Percentiles rank a stretch among this genome's conserved stretches.
Conservation (phyloP, 768 basidiomycete species). For the Daedaleopsis sinensis region DNA sequence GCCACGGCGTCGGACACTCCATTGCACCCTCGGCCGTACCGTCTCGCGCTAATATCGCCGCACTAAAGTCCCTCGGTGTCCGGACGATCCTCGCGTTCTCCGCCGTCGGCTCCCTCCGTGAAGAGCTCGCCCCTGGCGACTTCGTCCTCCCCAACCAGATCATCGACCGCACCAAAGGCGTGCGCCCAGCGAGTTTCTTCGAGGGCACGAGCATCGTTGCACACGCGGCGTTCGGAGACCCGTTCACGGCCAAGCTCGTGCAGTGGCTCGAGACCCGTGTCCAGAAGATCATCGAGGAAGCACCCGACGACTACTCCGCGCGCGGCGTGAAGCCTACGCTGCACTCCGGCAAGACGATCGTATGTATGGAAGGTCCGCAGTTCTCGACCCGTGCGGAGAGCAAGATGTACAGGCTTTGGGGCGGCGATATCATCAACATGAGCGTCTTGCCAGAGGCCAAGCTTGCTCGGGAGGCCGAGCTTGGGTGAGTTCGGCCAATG, state of each 20-base stretch:
- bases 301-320: conserved; percentile 4
- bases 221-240: conserved; percentile 94
- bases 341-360: conserved; percentile 84
- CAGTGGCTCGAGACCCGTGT: conserved; percentile 70
- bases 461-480: conserved; percentile 91
- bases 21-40: conserved; percentile 84
- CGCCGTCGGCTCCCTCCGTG: conserved; percentile 92
- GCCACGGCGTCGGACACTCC: conserved; percentile 82
- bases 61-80: conserved; percentile 90
- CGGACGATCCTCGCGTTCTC: conserved; percentile 91
- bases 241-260: conserved; percentile 70
- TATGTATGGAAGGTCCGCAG: conserved; percentile 97
- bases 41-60: conserved; percentile 90
- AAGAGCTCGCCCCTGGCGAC: conserved; percentile 90
- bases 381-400: conserved; percentile 99
- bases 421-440: conserved; percentile 96
- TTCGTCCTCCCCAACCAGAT: conserved; percentile 89
- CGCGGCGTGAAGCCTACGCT: conserved; percentile 57
- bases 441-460: conserved; percentile 97
- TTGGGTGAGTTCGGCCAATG: conserved; percentile 52
- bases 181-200: conserved; percentile 90
- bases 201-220: conserved; percentile 81
- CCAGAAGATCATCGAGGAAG: conserved; percentile 54
- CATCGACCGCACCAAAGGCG: conserved; percentile 95
- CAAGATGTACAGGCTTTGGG: conserved; percentile 90